phyloP scores from a whole-genome alignment of 163 green algal genomes.

The Scenedesmus sp. region DNA sequence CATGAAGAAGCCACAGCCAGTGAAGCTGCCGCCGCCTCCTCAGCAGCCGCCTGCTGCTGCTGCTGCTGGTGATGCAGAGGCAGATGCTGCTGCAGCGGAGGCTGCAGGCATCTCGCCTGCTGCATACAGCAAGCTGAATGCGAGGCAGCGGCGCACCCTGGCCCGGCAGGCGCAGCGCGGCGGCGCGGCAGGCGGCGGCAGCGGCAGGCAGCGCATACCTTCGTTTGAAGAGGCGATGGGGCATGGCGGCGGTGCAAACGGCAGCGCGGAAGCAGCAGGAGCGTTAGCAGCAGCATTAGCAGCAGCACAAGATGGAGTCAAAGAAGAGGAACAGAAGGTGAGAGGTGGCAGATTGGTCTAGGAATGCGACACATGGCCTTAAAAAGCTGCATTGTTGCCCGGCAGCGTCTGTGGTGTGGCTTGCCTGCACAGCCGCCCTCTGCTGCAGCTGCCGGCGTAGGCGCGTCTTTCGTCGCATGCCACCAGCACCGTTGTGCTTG shows the following conservation, averaged over 20 bases:
- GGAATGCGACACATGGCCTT: too few relatives aligned
- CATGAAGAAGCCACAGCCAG: background rate
- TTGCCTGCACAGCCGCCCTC: too few relatives aligned
- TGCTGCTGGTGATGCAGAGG: background rate
- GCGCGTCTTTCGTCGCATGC: background rate
- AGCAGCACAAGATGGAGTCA: background rate
- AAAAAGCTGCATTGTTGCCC: too few relatives aligned
- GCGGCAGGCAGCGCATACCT: background rate
- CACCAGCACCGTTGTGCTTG: constrained; percentile 50
- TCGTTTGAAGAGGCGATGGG: background rate
- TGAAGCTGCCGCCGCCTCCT: background rate
- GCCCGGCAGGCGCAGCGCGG: constrained; percentile 11
- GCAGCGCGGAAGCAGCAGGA: background rate
- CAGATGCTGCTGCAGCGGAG: background rate
- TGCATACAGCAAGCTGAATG: constrained; percentile 9
- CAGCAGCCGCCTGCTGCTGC: background rate
- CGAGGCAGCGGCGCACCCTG: constrained; percentile 17
- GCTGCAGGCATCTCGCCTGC: background rate
- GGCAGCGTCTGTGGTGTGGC: too few relatives aligned
- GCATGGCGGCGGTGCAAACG: background rate
- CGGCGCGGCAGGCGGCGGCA: background rate
- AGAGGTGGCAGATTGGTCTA: too few relatives aligned
- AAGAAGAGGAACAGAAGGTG: constrained; percentile 6
- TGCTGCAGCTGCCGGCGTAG: too few relatives aligned
- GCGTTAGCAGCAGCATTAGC: background rate